Evolutionary conservation across 768 basidiomycete genomes (phyloP).

Genomic region (Melanogaster broomeanus): DNA sequence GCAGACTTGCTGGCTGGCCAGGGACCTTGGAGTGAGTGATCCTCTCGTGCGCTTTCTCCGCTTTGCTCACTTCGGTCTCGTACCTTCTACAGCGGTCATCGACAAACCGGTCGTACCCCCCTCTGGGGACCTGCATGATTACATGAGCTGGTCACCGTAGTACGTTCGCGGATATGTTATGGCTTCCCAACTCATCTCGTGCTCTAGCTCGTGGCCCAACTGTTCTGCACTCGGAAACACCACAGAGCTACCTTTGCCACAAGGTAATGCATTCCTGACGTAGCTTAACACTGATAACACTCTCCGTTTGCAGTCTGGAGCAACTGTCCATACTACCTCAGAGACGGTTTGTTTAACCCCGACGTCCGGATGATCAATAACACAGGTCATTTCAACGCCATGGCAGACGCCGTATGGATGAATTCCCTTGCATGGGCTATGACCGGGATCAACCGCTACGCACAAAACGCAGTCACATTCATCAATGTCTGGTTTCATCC

Average conservation of each 20-base stretch:
- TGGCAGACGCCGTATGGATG: constrained; percentile 64
- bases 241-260: constrained; percentile 51
- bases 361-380: constrained; percentile 58
- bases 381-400: constrained; percentile 51
- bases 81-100: constrained; percentile 43
- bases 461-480: constrained; percentile 44
- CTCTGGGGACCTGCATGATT: constrained; percentile 58
- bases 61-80: neutral
- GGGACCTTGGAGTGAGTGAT: constrained; percentile 58
- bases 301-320: constrained; percentile 48
- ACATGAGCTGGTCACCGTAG: constrained; percentile 75
- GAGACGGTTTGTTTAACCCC: constrained; percentile 68
- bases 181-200: neutral
- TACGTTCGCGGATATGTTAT: constrained; percentile 29
- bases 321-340: constrained; percentile 53
- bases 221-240: constrained; percentile 60
- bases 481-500: constrained; percentile 63
- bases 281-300: neutral
- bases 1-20: constrained; percentile 42
- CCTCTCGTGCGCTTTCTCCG: neutral
- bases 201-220: constrained; percentile 61
- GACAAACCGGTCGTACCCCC: constrained; percentile 49
- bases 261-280: constrained; percentile 37
- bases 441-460: constrained; percentile 41
- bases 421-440: constrained; percentile 58